A percentile compares a stretch with the other conserved stretches of the same genome.
phyloP scores from a whole-genome alignment of 2,329 filamentous ascomycete species.

The Pseudohalonectria lignicola region DNA sequence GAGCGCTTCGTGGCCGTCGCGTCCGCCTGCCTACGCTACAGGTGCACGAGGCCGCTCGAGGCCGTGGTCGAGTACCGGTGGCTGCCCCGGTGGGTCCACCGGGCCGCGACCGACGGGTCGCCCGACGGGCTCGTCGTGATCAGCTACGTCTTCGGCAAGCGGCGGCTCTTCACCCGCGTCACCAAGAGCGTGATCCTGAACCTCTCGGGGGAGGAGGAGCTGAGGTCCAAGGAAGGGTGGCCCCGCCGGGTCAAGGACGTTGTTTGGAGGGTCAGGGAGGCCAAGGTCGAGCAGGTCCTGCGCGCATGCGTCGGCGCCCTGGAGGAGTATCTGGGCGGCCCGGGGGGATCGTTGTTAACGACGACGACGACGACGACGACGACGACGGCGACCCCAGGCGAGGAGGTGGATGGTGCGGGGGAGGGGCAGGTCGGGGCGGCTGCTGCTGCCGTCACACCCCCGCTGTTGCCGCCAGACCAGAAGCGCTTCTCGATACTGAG shows the following conservation, averaged over 20 bases:
- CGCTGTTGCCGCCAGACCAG: neutral
- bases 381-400: conserved; percentile 8
- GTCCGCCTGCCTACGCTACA: conserved; percentile 36
- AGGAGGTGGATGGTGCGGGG: neutral
- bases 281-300: conserved; percentile 39
- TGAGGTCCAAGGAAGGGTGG: conserved; percentile 32
- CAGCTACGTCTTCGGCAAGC: conserved; percentile 39
- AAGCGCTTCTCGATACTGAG: neutral
- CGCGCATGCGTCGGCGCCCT: conserved; percentile 31
- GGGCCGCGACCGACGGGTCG: conserved; percentile 30
- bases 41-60: conserved; percentile 39
- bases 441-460: too few relatives aligned
- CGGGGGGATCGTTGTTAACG: too few relatives aligned
- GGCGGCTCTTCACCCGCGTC: conserved; percentile 35
- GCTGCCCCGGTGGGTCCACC: conserved; percentile 40
- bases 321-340: conserved; percentile 37
- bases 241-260: conserved; percentile 34
- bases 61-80: conserved; percentile 37
- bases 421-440: neutral
- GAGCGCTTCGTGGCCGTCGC: conserved; percentile 40
- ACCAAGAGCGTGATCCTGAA: conserved; percentile 38
- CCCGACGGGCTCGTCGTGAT: conserved; percentile 38
- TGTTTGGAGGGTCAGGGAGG: conserved; percentile 34
- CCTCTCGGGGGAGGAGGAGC: conserved; percentile 28
- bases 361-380: too few relatives aligned